Percentiles rank a stretch among this genome's conserved stretches.
These are phyloP conservation scores for Talaromyces verruculosus DNA, from an alignment of 2,329 filamentous ascomycete genomes.

Conservation along the genomic window DNA sequence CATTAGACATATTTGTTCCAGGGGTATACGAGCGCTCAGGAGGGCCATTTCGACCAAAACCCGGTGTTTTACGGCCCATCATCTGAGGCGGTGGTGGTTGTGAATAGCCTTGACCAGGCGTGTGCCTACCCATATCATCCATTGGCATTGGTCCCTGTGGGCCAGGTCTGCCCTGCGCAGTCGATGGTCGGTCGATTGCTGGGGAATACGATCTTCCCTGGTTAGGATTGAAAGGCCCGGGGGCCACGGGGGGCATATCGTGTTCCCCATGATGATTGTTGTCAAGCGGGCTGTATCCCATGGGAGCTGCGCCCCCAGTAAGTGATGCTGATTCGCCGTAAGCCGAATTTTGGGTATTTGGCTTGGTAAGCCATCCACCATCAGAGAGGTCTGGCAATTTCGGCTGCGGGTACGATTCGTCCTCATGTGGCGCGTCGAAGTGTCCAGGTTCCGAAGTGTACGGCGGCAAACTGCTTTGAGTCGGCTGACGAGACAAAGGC, in stretches of 20 bases:
- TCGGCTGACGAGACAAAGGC: conserved; percentile 59
- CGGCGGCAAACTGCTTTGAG: conserved; percentile 60
- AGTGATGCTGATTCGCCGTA: conserved; percentile 54
- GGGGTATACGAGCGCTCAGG: conserved; percentile 12
- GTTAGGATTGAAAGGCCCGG: conserved; percentile 30
- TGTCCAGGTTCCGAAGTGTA: conserved; percentile 61
- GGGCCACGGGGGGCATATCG: conserved; percentile 32
- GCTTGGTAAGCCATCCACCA: conserved; percentile 45
- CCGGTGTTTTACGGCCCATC: conserved; percentile 23
- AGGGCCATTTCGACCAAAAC: conserved; percentile 7
- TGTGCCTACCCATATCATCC: conserved; percentile 27
- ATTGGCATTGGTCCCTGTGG: conserved; percentile 31
- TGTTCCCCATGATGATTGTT: conserved; percentile 28
- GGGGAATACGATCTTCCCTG: conserved; percentile 30
- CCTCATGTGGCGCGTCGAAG: conserved; percentile 22
- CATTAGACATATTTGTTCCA: conserved; percentile 3
- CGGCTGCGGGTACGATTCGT: conserved; percentile 26
- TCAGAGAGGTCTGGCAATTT: conserved; percentile 47
- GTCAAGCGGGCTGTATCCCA: conserved; percentile 40
- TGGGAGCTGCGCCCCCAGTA: conserved; percentile 33
- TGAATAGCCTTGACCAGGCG: conserved; percentile 24
- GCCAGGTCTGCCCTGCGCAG: conserved; percentile 30
- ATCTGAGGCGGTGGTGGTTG: conserved; percentile 24
- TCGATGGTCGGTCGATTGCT: conserved; percentile 26
- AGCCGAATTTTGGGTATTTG: conserved; percentile 51